Base-by-base conservation (phyloP, 169 alveolate genomes). In the Amoebophrya sp. region DNA sequence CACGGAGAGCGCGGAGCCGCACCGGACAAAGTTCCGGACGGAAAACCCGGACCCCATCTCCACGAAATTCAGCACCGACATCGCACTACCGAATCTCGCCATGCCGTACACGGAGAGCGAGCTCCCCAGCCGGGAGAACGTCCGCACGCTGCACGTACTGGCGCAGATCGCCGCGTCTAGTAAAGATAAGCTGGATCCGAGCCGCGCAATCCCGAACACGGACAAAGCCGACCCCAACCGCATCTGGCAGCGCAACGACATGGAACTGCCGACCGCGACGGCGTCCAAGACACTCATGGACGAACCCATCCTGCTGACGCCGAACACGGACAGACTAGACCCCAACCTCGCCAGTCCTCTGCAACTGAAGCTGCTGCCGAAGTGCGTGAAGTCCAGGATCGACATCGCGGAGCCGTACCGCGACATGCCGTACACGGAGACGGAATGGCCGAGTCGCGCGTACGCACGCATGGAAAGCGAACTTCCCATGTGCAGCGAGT, bases 11-110 rank as follows among this genome's bases (percentile, higher is more conserved):
- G 40, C 0, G 32, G 66, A 38, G 3, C 83, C 89, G 32, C n/a
- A 23, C 1, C 92, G 54, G 53, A 47, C 33, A 25, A 33, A 14
- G 33, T 90, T 35, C 39, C 94, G 90, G 66, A 32, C 14, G 88
- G 90, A 91, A 33, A 91, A 53, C 53, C 53, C 40, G 0, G 92
- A 25, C 88, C 91, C 90, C 41, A 92, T 38, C 18, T 40, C 89
- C 47, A 92, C n/a, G 0, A 54, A 32, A 88, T 89, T 54, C n/a
- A 91, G 89, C 39, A 47, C 90, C 12, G 91, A 89, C 29, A 54
- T 29, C n/a, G 92, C 41, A 12, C 3, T 0, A n/a, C 89, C 94
- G 7, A 77, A 14, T 39, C 89, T 0, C 32, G 92, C 89, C 33
- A 35, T 53, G 18, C 91, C 91, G 33, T 0, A 29, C 89, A 40